Evolutionary conservation across 768 basidiomycete species (phyloP), one percentile per base, ranked within the genome.

Genomic region (Russula lepida): DNA sequence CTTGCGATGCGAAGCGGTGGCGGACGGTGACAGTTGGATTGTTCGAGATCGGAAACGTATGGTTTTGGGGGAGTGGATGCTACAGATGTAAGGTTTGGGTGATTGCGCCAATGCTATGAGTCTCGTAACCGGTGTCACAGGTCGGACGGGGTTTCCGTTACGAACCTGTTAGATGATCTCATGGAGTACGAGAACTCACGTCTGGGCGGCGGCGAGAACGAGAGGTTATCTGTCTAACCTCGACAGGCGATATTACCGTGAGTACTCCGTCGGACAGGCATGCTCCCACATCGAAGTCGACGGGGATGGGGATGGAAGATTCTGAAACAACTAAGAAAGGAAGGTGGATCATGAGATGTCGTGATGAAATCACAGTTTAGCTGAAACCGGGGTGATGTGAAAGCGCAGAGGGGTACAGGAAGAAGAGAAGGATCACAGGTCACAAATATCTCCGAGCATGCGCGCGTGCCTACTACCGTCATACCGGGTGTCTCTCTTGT

Each of bases 251-350:
- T 61, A 62, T 62, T 51, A 62, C 60, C 60, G 49, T 62, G 60
- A 52, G 56, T 52, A 57, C n/a, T 30, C 32, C 23, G 48, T 44
- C 54, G 60, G 51, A 44, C n/a, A 11, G 43, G 0, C 11, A 28
- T 19, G 60, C 54, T 51, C 49, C n/a, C n/a, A n/a, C 35, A 46
- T 46, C 48, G 54, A 44, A 15, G 59, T 41, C 25, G 50, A 52
- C 54, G 55, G 60, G 43, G 54, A 30, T 23, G 41, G 41, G 9
- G 11, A 17, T 44, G 37, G 55, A 33, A 54, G 41, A 46, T 53
- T 62, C 55, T 52, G 60, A 62, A 62, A 62, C 60, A 17, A 41
- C 56, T 62, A 56, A 21, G 60, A 57, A 62, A 62, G 44, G 50
- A 56, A 57, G 55, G 50, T 41, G 44, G 49, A 52, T 30, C 48